A percentile compares a stretch with the other conserved stretches of the same genome.
These are phyloP conservation scores for Gaertneriomyces semiglobifer DNA, from an alignment of 192 early-diverging fungal genomes.

Conservation along the genomic window DNA sequence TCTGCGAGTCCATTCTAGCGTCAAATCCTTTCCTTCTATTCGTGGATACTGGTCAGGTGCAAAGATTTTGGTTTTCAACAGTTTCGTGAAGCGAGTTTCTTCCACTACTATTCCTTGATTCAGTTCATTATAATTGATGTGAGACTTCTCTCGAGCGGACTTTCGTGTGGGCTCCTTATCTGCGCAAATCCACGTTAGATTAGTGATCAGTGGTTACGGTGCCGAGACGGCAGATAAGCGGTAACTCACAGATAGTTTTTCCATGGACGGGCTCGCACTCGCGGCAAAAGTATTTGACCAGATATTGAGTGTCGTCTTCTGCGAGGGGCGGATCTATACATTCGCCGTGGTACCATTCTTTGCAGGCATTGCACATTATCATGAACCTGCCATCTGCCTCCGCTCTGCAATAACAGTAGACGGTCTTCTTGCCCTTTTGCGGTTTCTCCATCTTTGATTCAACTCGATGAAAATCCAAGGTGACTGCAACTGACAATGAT, in stretches of 20 bases:
- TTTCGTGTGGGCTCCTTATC: conserved; percentile 31
- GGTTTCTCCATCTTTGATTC: not conserved
- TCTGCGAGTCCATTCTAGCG: conserved; percentile 59
- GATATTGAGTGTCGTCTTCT: conserved; percentile 21
- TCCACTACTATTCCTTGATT: conserved; percentile 70
- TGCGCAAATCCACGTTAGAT: conserved; percentile 8
- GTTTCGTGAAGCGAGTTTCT: conserved; percentile 74
- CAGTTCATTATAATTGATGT: conserved; percentile 80
- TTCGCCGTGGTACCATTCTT: conserved; percentile 31
- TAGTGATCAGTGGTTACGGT: conserved; percentile 1
- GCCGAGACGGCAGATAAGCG: not conserved
- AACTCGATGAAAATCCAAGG: no score
- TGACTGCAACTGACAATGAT: no score
- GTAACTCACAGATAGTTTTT: conserved; percentile 32
- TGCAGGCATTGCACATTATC: conserved; percentile 33
- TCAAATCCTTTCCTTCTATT: conserved; percentile 62
- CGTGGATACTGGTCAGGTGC: conserved; percentile 62
- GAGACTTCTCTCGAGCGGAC: conserved; percentile 33
- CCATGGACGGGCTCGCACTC: conserved; percentile 39
- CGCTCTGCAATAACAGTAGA: conserved; percentile 26
- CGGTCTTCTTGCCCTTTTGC: conserved; percentile 2
- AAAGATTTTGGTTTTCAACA: conserved; percentile 68
- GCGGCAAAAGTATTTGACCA: conserved; percentile 41
- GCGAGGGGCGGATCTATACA: conserved; percentile 28
- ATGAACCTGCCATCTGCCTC: conserved; percentile 29